Base-by-base conservation (phyloP, 805 yeast genomes). In the Priceomyces fermenticarens region DNA sequence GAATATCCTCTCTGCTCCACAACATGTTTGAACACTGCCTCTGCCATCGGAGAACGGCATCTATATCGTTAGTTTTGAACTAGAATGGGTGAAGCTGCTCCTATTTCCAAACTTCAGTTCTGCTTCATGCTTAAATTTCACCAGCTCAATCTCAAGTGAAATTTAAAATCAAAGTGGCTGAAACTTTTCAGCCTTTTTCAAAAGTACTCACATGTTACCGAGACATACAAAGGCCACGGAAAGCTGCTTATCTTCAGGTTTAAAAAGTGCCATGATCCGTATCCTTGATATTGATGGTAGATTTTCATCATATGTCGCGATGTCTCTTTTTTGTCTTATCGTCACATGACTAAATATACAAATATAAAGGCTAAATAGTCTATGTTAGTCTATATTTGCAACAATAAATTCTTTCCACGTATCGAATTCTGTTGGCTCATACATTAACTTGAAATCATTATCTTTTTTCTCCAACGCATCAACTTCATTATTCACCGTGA, bases 1-100 rank as follows among this genome's bases (percentile, higher is more conserved):
- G 54, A 23, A 38, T 68, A 60, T 0, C 83, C 82, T 14, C 63
- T 60, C 33, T 77, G 58, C 32, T 77, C 60, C 8, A 87, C 95
- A 11, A 69, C 67, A 43, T 86, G 80, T 36, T 70, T 72, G 64
- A 90, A 88, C 1, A 89, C 87, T 0, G 97, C 97, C 57, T 91
- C 97, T 0, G 98, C 97, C 98, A 90, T 91, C 10, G 98, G 98
- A 2, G 97, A 88, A 36, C 97, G 90, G 57, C 97, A 89, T 15
- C 86, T 81, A 29, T 81, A 29, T 4, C 11, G 11, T 20, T 20
- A 20, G 25, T n/a, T n/a, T n/a, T n/a, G n/a, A n/a, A n/a, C n/a
- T n/a, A n/a, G n/a, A n/a, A n/a, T n/a, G n/a, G n/a, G n/a, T n/a
- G n/a, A n/a, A n/a, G n/a, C 4, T 16, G 61, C 57, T 59, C 58